Base-by-base conservation (phyloP, 768 basidiomycete genomes). In the Candolleomyces aberdarensis region DNA sequence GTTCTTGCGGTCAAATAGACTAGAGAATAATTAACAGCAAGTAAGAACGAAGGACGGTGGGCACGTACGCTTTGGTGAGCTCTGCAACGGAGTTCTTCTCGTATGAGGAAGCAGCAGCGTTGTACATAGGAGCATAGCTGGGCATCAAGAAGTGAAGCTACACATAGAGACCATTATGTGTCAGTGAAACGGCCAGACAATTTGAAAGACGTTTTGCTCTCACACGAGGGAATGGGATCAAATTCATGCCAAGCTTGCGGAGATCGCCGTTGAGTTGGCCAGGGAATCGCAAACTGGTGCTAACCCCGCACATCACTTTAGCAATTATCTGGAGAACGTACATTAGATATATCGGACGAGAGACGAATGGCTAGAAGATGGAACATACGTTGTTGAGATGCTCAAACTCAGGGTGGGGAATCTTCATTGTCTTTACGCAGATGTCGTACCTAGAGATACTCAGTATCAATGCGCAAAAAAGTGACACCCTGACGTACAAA, bases 141-240 rank as follows among this genome's bases (percentile, higher is more conserved):
- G 94, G 93, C 80, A 94, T 91, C 67, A 99, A 84, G 85, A 98
- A 99, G 72, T 99, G 96, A 56, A 98, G 83, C 88, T 96, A 72
- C 6, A 11, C 36, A 36, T 36, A 11, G 36, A 11, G 68, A 50
- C 15, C 9, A 20, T 26, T 26, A 1, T 26, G 26, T 29, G 49
- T 51, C 49, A 31, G 31, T 52, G n/a, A 32, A 22, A 60, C 36
- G 14, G 20, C 13, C 41, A 14, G 4, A 15, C 41, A 32, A 52
- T 20, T 40, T 15, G 31, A 19, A 20, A 49, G 47, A 44, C 62
- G 51, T 15, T 29, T 59, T 61, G 5, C 19, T 75, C 85, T 56
- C 73, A 91, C 90, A 62, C 95, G 94, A 65, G 96, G 96, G 83
- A 98, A 99, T 0, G 96, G 96, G 63, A 98, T 81, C 56, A 98